Conservation (phyloP, 1,284 basidiomycete species). For the Tylopilus orsonianus region DNA sequence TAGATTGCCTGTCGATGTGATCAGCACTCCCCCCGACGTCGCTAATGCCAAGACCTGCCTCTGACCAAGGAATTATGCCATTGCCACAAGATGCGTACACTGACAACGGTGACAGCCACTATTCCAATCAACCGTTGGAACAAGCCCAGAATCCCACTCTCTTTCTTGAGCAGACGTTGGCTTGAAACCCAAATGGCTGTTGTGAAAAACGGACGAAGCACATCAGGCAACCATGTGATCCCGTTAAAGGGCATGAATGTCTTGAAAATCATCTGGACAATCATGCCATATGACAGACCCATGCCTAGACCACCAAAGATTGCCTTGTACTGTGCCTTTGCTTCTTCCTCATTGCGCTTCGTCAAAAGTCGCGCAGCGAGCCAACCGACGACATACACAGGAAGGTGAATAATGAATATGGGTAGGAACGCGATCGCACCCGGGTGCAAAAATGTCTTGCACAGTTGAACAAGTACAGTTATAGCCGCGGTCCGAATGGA, state of each 20-base stretch:
- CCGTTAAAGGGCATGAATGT: not conserved
- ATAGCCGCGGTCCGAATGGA: not conserved
- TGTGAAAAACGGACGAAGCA: not conserved
- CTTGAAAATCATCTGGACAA: not conserved
- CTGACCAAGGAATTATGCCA: conserved; percentile 49
- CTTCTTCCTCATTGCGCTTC: conserved; percentile 41
- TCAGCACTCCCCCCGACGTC: not conserved
- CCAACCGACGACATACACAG: conserved; percentile 37
- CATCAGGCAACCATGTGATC: not conserved
- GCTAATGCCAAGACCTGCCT: conserved; percentile 30
- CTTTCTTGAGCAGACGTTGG: not conserved
- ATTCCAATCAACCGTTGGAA: not conserved
- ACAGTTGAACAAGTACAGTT: conserved; percentile 9
- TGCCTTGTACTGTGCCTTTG: conserved; percentile 42
- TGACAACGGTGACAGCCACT: not conserved
- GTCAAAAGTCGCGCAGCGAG: conserved; percentile 35
- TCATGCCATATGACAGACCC: conserved; percentile 30
- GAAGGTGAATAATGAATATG: conserved; percentile 28
- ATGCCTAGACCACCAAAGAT: conserved; percentile 42
- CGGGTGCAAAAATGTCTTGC: conserved; percentile 9
- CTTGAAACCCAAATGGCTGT: not conserved
- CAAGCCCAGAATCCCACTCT: not conserved
- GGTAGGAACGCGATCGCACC: conserved; percentile 14
- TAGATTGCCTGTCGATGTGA: not conserved
- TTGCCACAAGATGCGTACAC: conserved; percentile 31